Conservation (phyloP, 2,329 filamentous ascomycete genomes). For the Trichoderma arundinaceum region DNA sequence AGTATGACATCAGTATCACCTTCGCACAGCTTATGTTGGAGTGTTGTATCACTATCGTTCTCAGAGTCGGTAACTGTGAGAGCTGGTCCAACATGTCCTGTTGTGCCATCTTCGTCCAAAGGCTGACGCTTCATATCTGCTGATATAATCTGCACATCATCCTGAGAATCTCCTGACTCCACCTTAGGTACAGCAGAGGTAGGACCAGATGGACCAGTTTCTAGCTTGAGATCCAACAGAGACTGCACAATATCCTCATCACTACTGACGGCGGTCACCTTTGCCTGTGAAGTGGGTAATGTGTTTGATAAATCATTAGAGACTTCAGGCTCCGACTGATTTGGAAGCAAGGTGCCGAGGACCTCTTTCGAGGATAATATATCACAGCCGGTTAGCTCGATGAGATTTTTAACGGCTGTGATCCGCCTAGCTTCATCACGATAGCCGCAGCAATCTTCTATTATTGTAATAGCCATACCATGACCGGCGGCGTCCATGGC, state of each 20-base stretch:
- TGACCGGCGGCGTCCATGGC: conserved; percentile 88
- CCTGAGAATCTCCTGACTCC: background rate
- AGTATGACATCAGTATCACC: conserved; percentile 79
- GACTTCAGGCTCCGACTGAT: conserved; percentile 2
- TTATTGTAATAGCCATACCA: conserved; percentile 82
- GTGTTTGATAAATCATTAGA: conserved; percentile 22
- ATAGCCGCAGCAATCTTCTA: conserved; percentile 89
- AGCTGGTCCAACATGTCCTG: background rate
- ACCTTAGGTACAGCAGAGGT: conserved; percentile 12
- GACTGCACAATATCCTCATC: conserved; percentile 41
- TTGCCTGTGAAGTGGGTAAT: conserved; percentile 6
- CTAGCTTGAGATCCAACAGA: conserved; percentile 43
- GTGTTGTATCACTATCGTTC: background rate
- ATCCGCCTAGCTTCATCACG: conserved; percentile 71
- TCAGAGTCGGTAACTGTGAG: background rate
- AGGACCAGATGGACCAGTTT: conserved; percentile 38
- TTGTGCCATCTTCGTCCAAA: conserved; percentile 27
- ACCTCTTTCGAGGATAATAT: conserved; percentile 65
- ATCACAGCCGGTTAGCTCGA: conserved; percentile 75
- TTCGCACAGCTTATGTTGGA: conserved; percentile 68
- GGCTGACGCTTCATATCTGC: conserved; percentile 34
- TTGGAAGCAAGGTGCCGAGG: conserved; percentile 45
- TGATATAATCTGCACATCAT: conserved; percentile 30
- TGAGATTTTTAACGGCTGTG: conserved; percentile 72
- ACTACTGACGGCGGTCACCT: background rate